A percentile compares a stretch with the other conserved stretches of the same genome.
Conservation (phyloP, 768 basidiomycete genomes). For the Lentinula lateritia region DNA sequence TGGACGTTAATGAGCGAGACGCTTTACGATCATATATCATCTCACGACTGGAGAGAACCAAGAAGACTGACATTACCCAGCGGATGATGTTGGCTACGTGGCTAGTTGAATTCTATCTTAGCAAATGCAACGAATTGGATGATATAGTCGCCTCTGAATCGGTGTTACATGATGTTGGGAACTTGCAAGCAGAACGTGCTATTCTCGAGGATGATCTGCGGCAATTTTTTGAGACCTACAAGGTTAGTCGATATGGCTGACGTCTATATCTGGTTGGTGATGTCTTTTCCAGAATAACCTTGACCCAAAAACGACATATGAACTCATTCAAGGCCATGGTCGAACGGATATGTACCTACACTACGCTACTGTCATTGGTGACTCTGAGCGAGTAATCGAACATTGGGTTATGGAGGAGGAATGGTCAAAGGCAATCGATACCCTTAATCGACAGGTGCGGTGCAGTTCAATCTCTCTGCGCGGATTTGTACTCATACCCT, state of each 20-base stretch:
- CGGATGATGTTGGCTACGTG: constrained; percentile 98
- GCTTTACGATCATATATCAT: constrained; percentile 86
- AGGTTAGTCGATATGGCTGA: constrained; percentile 40
- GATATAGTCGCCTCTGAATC: constrained; percentile 89
- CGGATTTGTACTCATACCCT: background rate
- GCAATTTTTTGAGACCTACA: constrained; percentile 92
- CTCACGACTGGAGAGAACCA: constrained; percentile 78
- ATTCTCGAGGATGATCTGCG: constrained; percentile 91
- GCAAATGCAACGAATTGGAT: constrained; percentile 94
- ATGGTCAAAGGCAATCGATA: constrained; percentile 86
- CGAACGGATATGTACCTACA: constrained; percentile 88
- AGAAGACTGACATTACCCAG: constrained; percentile 82
- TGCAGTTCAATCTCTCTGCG: background rate
- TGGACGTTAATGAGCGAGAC: constrained; percentile 88
- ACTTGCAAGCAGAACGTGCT: constrained; percentile 69
- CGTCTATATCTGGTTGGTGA: background rate
- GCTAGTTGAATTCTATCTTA: constrained; percentile 96
- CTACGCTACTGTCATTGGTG: constrained; percentile 78
- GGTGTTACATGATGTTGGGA: constrained; percentile 76
- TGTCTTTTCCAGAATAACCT: constrained; percentile 59
- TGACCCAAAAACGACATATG: constrained; percentile 81
- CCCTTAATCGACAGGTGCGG: constrained; percentile 82
- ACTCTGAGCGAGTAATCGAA: constrained; percentile 79
- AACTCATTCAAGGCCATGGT: constrained; percentile 91
- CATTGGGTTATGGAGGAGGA: constrained; percentile 92